Conservation (phyloP, 352 stramenopile genomes). For the Globisporangium paddicum region DNA sequence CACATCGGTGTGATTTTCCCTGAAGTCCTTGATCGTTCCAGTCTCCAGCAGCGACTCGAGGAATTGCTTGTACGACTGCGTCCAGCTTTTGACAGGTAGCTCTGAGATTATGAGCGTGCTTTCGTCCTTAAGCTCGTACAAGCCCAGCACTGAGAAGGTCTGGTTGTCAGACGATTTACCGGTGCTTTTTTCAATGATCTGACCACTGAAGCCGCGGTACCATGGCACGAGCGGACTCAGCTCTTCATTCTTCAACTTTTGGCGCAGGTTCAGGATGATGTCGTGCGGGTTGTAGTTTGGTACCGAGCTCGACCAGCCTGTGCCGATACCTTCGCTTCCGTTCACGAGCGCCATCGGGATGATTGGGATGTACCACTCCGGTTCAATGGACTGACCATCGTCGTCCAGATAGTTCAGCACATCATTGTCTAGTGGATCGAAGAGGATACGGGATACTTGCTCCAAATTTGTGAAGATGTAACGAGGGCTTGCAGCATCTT, state of each 20-base stretch:
- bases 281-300: conserved; percentile 92
- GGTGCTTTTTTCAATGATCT: conserved; percentile 77
- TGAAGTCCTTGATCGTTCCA: conserved; percentile 88
- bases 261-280: conserved; percentile 76
- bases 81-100: conserved; percentile 96
- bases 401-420: conserved; percentile 90
- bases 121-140: conserved; percentile 79
- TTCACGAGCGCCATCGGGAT: conserved; percentile 98
- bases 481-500: conserved; percentile 92
- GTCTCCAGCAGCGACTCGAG: conserved; percentile 90
- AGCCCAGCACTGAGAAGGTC: conserved; percentile 83
- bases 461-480: conserved; percentile 95
- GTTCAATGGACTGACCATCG: conserved; percentile 91
- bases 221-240: conserved; percentile 75
- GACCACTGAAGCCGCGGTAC: conserved; percentile 90
- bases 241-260: conserved; percentile 60
- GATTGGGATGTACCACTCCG: conserved; percentile 93
- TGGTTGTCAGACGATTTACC: conserved; percentile 44
- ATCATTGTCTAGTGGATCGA: conserved; percentile 88
- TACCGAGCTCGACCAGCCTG: conserved; percentile 92
- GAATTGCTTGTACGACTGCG: conserved; percentile 95
- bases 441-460: conserved; percentile 76
- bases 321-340: conserved; percentile 96
- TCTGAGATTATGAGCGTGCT: conserved; percentile 94
- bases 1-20: conserved; percentile 92